These are phyloP conservation scores for Gossypium laxum DNA, from an alignment of 441 rosid genomes.

Conservation along the genomic window DNA sequence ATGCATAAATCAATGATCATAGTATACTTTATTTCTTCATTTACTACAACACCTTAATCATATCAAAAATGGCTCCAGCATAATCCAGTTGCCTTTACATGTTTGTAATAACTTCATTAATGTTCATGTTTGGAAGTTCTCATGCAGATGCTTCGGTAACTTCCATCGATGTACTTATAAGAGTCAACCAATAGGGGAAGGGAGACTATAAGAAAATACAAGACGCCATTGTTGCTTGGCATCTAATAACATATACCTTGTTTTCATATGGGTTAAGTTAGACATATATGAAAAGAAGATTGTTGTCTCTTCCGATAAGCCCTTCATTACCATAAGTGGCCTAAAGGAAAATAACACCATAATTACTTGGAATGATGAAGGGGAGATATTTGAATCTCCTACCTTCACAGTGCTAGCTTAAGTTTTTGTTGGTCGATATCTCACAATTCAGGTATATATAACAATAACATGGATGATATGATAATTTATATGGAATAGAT, in stretches of 20 bases:
- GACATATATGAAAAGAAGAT: background rate
- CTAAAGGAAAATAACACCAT: background rate
- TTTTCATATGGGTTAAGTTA: background rate
- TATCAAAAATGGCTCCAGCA: background rate
- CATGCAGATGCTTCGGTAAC: background rate
- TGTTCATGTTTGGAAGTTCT: background rate
- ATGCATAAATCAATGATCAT: too few species aligned
- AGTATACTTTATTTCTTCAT: too few species aligned
- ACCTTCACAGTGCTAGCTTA: background rate
- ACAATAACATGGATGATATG: background rate
- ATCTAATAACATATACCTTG: background rate
- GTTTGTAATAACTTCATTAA: background rate
- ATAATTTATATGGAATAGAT: background rate
- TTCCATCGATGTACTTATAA: slow-evolving; percentile 5
- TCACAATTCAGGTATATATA: background rate
- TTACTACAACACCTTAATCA: background rate
- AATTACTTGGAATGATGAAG: background rate
- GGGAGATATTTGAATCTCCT: background rate
- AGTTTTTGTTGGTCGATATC: background rate
- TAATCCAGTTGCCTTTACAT: background rate
- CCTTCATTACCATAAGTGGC: background rate
- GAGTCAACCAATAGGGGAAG: slow-evolving; percentile 22
- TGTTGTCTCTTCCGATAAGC: background rate
- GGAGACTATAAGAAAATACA: background rate
- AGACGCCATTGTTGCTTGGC: background rate